These are phyloP conservation scores for Bisporella sp. DNA, from an alignment of 2,329 filamentous ascomycete genomes.

Conservation along the genomic window DNA sequence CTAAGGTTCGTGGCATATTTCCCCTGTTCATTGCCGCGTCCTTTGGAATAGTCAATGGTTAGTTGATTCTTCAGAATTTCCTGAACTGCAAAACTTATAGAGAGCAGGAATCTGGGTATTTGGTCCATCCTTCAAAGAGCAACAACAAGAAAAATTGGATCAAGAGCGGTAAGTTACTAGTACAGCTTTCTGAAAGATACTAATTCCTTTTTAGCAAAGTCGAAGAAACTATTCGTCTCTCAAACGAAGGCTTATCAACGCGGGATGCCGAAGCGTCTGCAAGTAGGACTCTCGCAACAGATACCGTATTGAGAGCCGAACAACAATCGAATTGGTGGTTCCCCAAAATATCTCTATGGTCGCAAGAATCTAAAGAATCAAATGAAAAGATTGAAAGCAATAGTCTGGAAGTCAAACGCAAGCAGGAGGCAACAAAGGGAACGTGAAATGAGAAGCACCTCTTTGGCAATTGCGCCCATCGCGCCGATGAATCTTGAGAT, in stretches of 20 bases:
- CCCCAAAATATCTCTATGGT: conserved; percentile 14
- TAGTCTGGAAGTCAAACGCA: too few species aligned
- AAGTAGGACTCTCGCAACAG: conserved; percentile 14
- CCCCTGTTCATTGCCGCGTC: conserved; percentile 19
- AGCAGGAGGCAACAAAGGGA: too few species aligned
- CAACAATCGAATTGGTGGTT: conserved; percentile 17
- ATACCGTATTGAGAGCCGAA: conserved; percentile 11
- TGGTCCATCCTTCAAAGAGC: conserved; percentile 24
- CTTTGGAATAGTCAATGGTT: conserved; percentile 26
- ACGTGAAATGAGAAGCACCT: too few species aligned
- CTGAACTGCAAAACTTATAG: background rate
- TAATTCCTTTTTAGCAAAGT: conserved; percentile 13
- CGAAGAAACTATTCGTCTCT: conserved; percentile 6
- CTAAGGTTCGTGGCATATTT: too few species aligned
- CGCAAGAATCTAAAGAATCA: background rate
- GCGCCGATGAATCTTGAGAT: too few species aligned
- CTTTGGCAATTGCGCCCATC: too few species aligned
- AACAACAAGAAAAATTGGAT: conserved; percentile 15
- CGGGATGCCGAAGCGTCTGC: conserved; percentile 15
- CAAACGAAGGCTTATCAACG: conserved; percentile 6
- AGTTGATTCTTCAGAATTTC: background rate
- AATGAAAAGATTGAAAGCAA: background rate
- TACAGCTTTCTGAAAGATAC: background rate
- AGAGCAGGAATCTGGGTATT: conserved; percentile 23
- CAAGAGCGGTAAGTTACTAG: conserved; percentile 11